phyloP scores from a whole-genome alignment of 2,329 filamentous ascomycete species.

The Sarocladiaceae sp. region DNA sequence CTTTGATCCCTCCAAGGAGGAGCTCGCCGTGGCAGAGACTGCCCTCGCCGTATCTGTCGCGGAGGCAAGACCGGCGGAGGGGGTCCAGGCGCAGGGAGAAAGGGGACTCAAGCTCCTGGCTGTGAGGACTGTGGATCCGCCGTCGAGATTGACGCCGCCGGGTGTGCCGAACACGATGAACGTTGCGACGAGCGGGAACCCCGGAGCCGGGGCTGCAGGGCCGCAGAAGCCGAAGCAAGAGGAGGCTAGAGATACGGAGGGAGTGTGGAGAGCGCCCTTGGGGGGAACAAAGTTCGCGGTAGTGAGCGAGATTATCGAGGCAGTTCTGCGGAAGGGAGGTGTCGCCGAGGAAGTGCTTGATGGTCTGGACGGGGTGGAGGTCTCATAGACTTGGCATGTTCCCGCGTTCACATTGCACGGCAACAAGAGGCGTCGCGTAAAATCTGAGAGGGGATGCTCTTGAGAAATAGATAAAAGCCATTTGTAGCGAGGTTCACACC shows the following conservation, averaged over 20 bases:
- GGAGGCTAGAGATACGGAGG: constrained; percentile 45
- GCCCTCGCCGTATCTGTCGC: constrained; percentile 80
- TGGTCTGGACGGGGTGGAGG: constrained; percentile 69
- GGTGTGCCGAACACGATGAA: constrained; percentile 62
- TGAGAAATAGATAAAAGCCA: not conserved
- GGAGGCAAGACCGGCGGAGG: constrained; percentile 39
- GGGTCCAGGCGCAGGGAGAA: constrained; percentile 20
- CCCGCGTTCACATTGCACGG: too few relatives aligned
- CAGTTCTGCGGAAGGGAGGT: constrained; percentile 69
- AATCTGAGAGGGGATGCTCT: not conserved
- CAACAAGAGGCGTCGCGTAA: not conserved
- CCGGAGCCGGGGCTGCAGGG: constrained; percentile 15
- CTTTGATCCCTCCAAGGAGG: constrained; percentile 86
- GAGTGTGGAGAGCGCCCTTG: constrained; percentile 80
- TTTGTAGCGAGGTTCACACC: not conserved
- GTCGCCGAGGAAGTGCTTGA: constrained; percentile 82
- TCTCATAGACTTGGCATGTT: constrained; percentile 36
- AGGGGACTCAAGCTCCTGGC: constrained; percentile 55
- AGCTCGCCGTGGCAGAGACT: constrained; percentile 86
- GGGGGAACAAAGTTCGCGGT: constrained; percentile 75
- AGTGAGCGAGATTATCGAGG: constrained; percentile 67
- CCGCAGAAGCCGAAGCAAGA: constrained; percentile 33
- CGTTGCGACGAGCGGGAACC: constrained; percentile 33
- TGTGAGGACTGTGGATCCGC: constrained; percentile 68
- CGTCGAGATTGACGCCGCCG: constrained; percentile 64